These are phyloP conservation scores for Heterobasidion irregulare DNA, from an alignment of 1,284 basidiomycete genomes.

Conservation along the genomic window DNA sequence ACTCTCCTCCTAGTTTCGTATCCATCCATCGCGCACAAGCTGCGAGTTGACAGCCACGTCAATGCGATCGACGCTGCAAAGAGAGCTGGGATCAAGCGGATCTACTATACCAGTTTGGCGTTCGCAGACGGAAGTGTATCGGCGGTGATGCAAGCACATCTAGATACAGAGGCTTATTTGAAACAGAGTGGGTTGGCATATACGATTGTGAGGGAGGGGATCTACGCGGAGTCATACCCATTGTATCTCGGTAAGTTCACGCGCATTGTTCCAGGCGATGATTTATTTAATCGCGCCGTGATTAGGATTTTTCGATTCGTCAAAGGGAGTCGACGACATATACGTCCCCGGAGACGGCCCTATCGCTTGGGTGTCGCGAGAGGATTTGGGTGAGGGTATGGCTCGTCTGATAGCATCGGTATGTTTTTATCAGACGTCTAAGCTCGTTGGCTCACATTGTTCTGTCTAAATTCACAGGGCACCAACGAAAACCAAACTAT, in stretches of 20 bases:
- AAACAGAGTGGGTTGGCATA: conserved; percentile 25
- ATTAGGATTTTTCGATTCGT: conserved; percentile 8
- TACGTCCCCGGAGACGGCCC: conserved; percentile 17
- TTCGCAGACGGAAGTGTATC: conserved; percentile 23
- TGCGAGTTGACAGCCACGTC: conserved; percentile 23
- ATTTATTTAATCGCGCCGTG: background rate
- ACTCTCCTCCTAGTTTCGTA: conserved; percentile 30
- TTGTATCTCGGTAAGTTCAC: conserved; percentile 22
- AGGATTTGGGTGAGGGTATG: conserved; percentile 25
- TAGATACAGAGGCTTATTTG: conserved; percentile 28
- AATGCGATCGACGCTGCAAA: conserved; percentile 31
- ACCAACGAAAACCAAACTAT: conserved; percentile 20
- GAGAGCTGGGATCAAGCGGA: conserved; percentile 21
- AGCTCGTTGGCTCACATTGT: background rate
- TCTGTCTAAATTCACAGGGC: conserved; percentile 11
- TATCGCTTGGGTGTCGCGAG: conserved; percentile 23
- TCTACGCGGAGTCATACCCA: conserved; percentile 29
- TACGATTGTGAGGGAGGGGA: conserved; percentile 29
- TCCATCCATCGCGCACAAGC: conserved; percentile 24
- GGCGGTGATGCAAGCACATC: conserved; percentile 27
- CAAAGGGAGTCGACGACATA: conserved; percentile 1
- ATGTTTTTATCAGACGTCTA: conserved; percentile 2
- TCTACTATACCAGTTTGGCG: conserved; percentile 31
- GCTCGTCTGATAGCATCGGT: conserved; percentile 19
- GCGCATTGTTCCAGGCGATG: background rate